Base-by-base conservation (phyloP, 768 basidiomycete species). In the Pisolithus tinctorius region DNA sequence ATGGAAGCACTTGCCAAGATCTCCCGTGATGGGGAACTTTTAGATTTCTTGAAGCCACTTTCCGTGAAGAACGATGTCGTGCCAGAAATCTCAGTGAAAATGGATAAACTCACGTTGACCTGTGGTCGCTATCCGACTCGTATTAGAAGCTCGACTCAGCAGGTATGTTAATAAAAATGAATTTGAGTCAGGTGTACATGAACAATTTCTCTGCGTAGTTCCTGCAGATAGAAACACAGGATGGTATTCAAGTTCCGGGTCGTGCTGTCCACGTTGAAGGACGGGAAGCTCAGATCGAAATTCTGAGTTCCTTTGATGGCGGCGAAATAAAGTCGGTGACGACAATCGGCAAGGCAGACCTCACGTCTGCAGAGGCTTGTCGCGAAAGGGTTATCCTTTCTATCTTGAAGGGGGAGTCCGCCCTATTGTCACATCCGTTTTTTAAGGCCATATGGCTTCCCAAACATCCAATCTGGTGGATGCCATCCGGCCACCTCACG, bases 331-430 rank as follows among this genome's bases (percentile, higher is more conserved):
- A 57, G n/a, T 62, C 64, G 4, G 69, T 87, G 39, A 74, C 63
- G 9, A 77, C 82, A 4, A 65, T 76, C 40, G 84, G 83, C 3
- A 75, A 72, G 29, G 81, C 76, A 48, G 69, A 67, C 27, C 76
- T 74, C 0, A 88, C 85, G 1, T 67, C 56, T 14, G 83, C 86
- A 3, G 83, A 87, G 49, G 47, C 56, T 3, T 3, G 14, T n/a
- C 65, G 69, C 5, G 53, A 58, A 16, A 44, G 17, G 6, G 30
- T 66, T 41, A 51, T 71, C 13, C 62, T 65, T 37, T 1, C 27
- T 7, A 48, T 55, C 0, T 30, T 73, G 8, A 64, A 66, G 26
- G 8, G 42, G 4, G n/a, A 1, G 9, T 47, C 55, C 1, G 49
- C 37, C 1, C 56, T 70, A 29, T 26, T 62, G 13, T 49, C 53